These are phyloP conservation scores for Aureobasidium sp. DNA, from an alignment of 2,329 filamentous ascomycete species.

Conservation along the genomic window DNA sequence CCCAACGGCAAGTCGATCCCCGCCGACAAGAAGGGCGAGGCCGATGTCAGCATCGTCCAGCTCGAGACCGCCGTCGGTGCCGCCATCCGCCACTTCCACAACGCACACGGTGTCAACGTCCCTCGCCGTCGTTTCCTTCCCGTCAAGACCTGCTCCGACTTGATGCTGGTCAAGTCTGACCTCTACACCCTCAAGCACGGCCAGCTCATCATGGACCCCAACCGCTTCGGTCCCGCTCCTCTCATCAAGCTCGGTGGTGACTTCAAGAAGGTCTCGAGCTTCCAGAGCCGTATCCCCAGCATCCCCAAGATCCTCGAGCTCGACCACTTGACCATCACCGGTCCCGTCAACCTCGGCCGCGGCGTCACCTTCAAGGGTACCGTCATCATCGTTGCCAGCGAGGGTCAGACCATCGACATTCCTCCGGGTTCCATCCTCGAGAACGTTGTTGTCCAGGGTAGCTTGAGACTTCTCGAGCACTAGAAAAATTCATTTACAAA, in stretches of 20 bases:
- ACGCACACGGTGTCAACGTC: constrained; percentile 98
- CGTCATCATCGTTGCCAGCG: constrained; percentile 96
- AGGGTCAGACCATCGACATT: constrained; percentile 96
- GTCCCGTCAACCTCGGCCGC: constrained; percentile 91
- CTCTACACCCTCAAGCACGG: constrained; percentile 98
- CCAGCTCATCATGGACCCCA: constrained; percentile 93
- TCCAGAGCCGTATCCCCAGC: constrained; percentile 78
- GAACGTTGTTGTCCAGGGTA: constrained; percentile 98
- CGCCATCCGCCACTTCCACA: constrained; percentile 97
- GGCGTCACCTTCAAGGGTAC: constrained; percentile 96
- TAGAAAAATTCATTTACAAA: constrained; percentile 31
- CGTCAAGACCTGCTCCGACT: constrained; percentile 98
- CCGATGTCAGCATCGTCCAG: constrained; percentile 93
- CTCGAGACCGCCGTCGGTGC: constrained; percentile 98
- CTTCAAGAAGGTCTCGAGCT: constrained; percentile 99
- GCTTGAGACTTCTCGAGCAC: constrained; percentile 67
- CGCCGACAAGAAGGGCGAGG: constrained; percentile 99
- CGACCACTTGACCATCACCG: constrained; percentile 94
- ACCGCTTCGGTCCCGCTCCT: constrained; percentile 91
- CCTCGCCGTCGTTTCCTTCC: constrained; percentile 96
- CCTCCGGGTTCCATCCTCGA: constrained; percentile 94
- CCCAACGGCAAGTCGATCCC: constrained; percentile 98
- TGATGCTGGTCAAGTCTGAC: constrained; percentile 99
- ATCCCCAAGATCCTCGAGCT: constrained; percentile 89
- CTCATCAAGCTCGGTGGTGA: constrained; percentile 98